Base-by-base conservation (phyloP, 1,284 basidiomycete species). In the Golubevia pallescens region DNA sequence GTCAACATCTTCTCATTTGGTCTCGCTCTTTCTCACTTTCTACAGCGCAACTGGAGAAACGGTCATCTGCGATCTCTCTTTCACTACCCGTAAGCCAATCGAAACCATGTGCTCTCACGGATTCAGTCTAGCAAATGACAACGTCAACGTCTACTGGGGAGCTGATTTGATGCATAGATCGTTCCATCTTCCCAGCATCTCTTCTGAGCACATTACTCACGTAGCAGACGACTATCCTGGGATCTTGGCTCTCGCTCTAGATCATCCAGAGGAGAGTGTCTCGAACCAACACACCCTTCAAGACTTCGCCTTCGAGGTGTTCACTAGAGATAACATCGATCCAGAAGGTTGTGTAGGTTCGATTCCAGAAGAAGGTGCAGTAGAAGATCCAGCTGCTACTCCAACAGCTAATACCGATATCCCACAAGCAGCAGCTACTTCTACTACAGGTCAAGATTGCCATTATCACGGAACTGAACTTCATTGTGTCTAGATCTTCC, bases 141-240 rank as follows among this genome's bases (percentile, higher is more conserved):
- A 81, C 6, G 77, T 82, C 6, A 75, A 69, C 55, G 67, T 65
- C 20, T 86, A 86, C 80, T 87, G 85, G 73, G 82, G 79, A 1
- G 78, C 86, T 20, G 86, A 87, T 65, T 68, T 87, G 21, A 74
- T 87, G 60, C 87, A 87, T 72, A 82, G 87, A 51, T 60, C 86
- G 14, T 83, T 80, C 76, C 87, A 87, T 73, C 79, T 87, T 6
- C 86, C 87, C 2, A 34, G 66, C 2, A 66, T 87, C 52, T 75
- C 81, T 34, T 76, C 85, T 68, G 75, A 67, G 0, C 70, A 77
- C 2, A 82, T 87, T 53, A 67, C 69, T 23, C 87, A 87, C 77
- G 84, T 72, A 65, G 83, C 86, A 42, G 86, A 86, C 53, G 66
- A 71, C 34, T 84, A 86, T 62, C 59, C 57, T 21, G 83, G 80